Conservation (phyloP, 805 yeast species). For the Zygosaccharomyces lentus region DNA sequence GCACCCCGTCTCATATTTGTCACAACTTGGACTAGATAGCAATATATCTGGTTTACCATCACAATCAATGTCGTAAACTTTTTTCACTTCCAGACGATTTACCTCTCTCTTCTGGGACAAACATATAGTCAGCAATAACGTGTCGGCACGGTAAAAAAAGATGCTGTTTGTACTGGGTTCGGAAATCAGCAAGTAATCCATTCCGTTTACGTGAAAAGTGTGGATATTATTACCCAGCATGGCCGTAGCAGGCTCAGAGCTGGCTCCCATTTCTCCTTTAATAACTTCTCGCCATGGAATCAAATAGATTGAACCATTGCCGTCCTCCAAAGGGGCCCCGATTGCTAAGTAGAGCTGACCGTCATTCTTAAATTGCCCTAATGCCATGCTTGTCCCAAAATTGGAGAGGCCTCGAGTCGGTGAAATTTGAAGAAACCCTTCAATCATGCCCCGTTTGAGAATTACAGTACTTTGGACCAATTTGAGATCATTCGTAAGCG, state of each 20-base stretch:
- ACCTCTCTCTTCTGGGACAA: constrained; percentile 17
- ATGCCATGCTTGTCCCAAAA: constrained; percentile 45
- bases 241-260: constrained; percentile 14
- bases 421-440: not conserved
- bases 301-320: constrained; percentile 42
- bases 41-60: constrained; percentile 43
- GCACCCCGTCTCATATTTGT: constrained; percentile 27
- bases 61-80: constrained; percentile 34
- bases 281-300: constrained; percentile 38
- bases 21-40: constrained; percentile 44
- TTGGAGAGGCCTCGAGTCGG: constrained; percentile 26
- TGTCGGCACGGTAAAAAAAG: constrained; percentile 33
- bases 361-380: constrained; percentile 40
- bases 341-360: constrained; percentile 44
- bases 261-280: constrained; percentile 1
- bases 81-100: constrained; percentile 36
- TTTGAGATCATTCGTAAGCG: constrained; percentile 7
- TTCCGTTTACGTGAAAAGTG: constrained; percentile 26
- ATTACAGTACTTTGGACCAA: not conserved
- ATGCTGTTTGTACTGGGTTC: constrained; percentile 51
- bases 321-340: constrained; percentile 47
- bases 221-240: constrained; percentile 43
- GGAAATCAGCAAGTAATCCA: constrained; percentile 41
- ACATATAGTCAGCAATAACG: constrained; percentile 25
- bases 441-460: not conserved